Percentiles rank a stretch among this genome's conserved stretches.
phyloP scores from a whole-genome alignment of 2,329 filamentous ascomycete genomes.

The Leptographium wingfieldii region DNA sequence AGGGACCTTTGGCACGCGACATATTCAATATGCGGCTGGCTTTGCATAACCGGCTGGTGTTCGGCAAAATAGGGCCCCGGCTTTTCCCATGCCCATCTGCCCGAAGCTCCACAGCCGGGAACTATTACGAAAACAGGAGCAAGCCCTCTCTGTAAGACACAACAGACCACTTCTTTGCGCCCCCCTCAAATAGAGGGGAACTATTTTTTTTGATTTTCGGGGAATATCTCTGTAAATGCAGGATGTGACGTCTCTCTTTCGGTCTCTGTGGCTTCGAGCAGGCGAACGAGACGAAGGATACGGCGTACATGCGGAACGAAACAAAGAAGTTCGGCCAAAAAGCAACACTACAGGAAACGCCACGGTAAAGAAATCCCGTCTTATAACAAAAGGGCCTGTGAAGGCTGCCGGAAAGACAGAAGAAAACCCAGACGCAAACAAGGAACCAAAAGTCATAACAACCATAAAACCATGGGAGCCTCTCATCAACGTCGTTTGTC shows the following conservation, averaged over 20 bases:
- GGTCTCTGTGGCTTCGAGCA: background rate
- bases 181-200: background rate
- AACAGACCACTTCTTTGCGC: background rate
- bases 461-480: background rate
- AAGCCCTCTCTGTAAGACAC: background rate
- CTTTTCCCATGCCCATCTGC: slow-evolving; percentile 2
- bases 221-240: no score
- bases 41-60: slow-evolving; percentile 4
- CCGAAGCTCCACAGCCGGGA: background rate
- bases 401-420: background rate
- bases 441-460: background rate
- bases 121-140: background rate
- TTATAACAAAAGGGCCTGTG: background rate
- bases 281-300: background rate
- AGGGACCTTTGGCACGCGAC: no score
- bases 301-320: background rate
- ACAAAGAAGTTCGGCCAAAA: background rate
- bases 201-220: background rate
- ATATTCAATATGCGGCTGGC: background rate
- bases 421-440: background rate
- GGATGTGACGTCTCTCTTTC: no score
- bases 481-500: background rate
- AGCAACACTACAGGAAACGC: background rate
- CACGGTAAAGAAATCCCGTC: background rate
- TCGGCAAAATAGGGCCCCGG: slow-evolving; percentile 9